A percentile compares a stretch with the other conserved stretches of the same genome.
Conservation (phyloP, 2,329 filamentous ascomycete genomes). For the Penicillium rolfsii region DNA sequence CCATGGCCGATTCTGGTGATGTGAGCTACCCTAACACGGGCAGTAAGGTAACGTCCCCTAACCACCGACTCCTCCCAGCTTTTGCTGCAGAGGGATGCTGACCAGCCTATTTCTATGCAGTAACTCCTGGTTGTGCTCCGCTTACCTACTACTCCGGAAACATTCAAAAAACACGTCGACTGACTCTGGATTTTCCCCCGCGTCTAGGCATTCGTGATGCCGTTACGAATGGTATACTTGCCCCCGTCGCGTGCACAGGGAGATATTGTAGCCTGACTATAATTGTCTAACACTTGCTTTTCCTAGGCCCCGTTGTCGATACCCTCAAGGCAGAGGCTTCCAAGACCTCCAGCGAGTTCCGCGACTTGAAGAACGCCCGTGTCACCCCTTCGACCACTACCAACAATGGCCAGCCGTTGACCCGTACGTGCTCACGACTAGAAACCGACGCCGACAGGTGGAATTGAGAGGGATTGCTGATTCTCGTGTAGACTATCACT, state of each 20-base stretch:
- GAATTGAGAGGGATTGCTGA: constrained; percentile 19
- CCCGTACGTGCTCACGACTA: constrained; percentile 50
- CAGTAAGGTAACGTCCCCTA: constrained; percentile 42
- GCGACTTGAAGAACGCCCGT: constrained; percentile 59
- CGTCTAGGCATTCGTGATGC: constrained; percentile 31
- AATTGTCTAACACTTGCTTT: constrained; percentile 23
- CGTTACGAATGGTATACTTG: constrained; percentile 31
- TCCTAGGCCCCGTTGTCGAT: constrained; percentile 58
- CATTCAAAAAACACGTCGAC: constrained; percentile 18
- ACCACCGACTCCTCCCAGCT: constrained; percentile 14
- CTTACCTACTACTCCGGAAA: not conserved
- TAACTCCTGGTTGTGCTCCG: constrained; percentile 10
- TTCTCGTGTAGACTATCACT: constrained; percentile 61
- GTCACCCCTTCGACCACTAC: constrained; percentile 58
- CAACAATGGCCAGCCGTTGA: constrained; percentile 64
- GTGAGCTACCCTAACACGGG: constrained; percentile 45
- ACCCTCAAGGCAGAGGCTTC: constrained; percentile 60
- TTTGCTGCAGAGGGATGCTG: constrained; percentile 14
- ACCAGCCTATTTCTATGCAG: constrained; percentile 17
- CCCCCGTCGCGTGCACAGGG: not conserved
- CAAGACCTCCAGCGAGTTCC: constrained; percentile 61
- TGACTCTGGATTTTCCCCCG: constrained; percentile 19
- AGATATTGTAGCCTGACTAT: constrained; percentile 5
- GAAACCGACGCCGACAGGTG: not conserved
- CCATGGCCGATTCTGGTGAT: constrained; percentile 42